phyloP scores from a whole-genome alignment of 768 basidiomycete genomes.

The Zangia roseola region DNA sequence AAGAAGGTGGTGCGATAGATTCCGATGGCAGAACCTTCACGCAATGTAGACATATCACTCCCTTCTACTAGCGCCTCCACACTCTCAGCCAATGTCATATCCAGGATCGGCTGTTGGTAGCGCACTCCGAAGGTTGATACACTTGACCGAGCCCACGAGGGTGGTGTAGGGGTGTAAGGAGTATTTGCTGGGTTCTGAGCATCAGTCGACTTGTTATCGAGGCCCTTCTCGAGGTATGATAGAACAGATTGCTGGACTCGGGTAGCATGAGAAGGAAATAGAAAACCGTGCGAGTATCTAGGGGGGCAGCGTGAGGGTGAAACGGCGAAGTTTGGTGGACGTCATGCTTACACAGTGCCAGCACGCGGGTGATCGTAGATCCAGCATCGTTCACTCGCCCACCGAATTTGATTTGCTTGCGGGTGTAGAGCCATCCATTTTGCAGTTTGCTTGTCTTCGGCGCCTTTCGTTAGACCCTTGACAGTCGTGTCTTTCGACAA shows the following conservation, averaged over 20 bases:
- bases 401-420: conserved; percentile 71
- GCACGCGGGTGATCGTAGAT: conserved; percentile 97
- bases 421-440: conserved; percentile 93
- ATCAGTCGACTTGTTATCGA: conserved; percentile 37
- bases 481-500: conserved; percentile 72
- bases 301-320: conserved; percentile 1
- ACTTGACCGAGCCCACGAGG: conserved; percentile 73
- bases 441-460: conserved; percentile 91
- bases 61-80: conserved; percentile 95
- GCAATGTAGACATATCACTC: conserved; percentile 72
- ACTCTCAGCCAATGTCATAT: conserved; percentile 65
- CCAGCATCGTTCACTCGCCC: conserved; percentile 93
- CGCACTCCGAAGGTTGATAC: conserved; percentile 82
- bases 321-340: background rate
- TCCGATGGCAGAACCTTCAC: conserved; percentile 48
- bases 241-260: conserved; percentile 60
- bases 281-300: conserved; percentile 93
- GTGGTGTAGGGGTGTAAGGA: conserved; percentile 42
- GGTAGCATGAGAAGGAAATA: conserved; percentile 86
- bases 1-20: background rate
- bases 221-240: conserved; percentile 47
- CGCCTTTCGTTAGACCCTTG: conserved; percentile 66
- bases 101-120: conserved; percentile 67
- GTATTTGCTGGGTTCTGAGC: conserved; percentile 19
- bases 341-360: conserved; percentile 76